These are phyloP conservation scores for Fusarium tanahbumbuense DNA, from an alignment of 2,329 filamentous ascomycete genomes.

Conservation along the genomic window DNA sequence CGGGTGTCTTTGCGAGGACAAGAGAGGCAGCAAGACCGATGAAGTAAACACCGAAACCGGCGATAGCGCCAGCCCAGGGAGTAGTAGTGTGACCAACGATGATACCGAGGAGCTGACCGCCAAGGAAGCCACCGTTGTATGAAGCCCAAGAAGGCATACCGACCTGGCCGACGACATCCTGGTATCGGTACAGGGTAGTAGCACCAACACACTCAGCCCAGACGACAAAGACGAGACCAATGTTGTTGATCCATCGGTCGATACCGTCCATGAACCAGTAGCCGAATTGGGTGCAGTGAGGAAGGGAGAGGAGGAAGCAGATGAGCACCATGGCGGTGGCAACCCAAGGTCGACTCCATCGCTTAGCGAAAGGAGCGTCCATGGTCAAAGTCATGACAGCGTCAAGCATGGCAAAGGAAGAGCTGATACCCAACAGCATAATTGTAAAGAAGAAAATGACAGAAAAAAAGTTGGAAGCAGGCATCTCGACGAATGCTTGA, in stretches of 20 bases:
- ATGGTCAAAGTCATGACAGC: background rate
- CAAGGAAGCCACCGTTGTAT: background rate
- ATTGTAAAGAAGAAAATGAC: background rate
- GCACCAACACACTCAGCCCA: background rate
- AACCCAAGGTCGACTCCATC: background rate
- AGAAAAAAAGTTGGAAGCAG: background rate
- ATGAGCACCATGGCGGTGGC: background rate
- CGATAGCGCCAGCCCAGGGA: background rate
- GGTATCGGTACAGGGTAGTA: background rate
- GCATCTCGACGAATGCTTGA: background rate
- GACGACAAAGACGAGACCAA: background rate
- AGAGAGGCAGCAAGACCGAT: background rate
- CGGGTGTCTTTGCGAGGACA: background rate
- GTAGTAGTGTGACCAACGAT: background rate
- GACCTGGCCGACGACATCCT: background rate
- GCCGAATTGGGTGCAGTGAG: background rate
- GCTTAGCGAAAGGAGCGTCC: background rate
- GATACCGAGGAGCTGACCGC: background rate
- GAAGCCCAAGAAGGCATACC: background rate
- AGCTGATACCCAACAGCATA: background rate
- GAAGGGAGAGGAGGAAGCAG: background rate
- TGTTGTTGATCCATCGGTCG: conserved; percentile 1
- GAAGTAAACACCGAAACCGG: background rate
- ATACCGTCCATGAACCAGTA: background rate
- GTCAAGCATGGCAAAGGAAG: background rate